Evolutionary conservation across 768 basidiomycete genomes (phyloP).

Genomic region (Amanita exitialis): DNA sequence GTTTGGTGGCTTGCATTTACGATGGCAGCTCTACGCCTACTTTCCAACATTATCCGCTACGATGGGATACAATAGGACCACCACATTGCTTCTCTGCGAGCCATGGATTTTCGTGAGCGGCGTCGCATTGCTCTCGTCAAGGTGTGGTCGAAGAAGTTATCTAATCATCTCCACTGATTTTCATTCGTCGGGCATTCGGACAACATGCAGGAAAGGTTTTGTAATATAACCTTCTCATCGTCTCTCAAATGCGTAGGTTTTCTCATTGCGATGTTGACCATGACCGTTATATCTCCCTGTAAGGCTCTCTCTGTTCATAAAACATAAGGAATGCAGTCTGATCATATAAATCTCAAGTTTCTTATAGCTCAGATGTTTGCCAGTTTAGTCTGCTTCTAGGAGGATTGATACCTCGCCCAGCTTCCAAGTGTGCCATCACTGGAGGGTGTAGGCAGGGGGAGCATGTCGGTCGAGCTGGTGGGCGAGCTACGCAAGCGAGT

Average conservation of each 20-base stretch:
- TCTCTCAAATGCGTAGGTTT: conserved; percentile 59
- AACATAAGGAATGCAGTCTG: background rate
- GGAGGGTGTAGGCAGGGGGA: too few relatives aligned
- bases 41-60: conserved; percentile 67
- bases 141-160: conserved; percentile 21
- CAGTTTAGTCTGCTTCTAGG: conserved; percentile 57
- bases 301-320: conserved; percentile 14
- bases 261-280: conserved; percentile 51
- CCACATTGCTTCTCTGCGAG: conserved; percentile 47
- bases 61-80: conserved; percentile 52
- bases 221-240: conserved; percentile 47
- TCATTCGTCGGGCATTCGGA: conserved; percentile 53
- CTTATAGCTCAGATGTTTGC: conserved; percentile 69
- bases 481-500: too few relatives aligned
- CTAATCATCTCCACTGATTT: background rate
- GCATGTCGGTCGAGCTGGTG: too few relatives aligned
- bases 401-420: conserved; percentile 44
- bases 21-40: conserved; percentile 39
- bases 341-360: conserved; percentile 35
- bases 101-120: conserved; percentile 57
- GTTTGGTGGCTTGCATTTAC: conserved; percentile 50
- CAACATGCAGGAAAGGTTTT: conserved; percentile 56
- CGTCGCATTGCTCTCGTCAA: conserved; percentile 40
- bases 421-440: conserved; percentile 84
- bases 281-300: conserved; percentile 65